Percentiles rank a stretch among this genome's conserved stretches.
phyloP scores from a whole-genome alignment of 768 basidiomycete species.

The Podaxis pistillaris region DNA sequence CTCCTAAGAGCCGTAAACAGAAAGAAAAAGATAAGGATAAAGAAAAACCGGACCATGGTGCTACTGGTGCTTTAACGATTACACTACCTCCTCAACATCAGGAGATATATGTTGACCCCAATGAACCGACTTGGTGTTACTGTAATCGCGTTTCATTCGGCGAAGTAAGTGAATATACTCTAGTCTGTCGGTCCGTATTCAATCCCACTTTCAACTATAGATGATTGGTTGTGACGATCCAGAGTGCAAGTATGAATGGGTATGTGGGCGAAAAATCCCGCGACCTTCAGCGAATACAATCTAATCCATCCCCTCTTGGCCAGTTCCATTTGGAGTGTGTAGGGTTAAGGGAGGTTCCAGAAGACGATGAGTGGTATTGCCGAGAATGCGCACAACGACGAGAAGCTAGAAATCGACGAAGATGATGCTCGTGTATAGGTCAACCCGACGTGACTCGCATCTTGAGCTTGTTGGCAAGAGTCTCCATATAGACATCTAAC shows the following conservation, averaged over 20 bases:
- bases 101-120: conserved; percentile 31
- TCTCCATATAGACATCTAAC: conserved; percentile 85
- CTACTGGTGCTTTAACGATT: conserved; percentile 29
- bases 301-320: conserved; percentile 5
- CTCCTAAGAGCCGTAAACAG: conserved; percentile 17
- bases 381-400: conserved; percentile 47
- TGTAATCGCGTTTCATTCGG: conserved; percentile 82
- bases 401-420: conserved; percentile 27
- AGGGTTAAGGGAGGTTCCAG: conserved; percentile 56
- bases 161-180: conserved; percentile 48
- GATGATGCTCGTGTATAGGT: conserved; percentile 17
- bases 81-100: conserved; percentile 32
- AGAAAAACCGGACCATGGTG: conserved; percentile 19
- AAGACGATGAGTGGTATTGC: conserved; percentile 67
- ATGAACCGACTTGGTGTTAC: conserved; percentile 73
- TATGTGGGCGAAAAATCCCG: conserved; percentile 35
- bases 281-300: not conserved
- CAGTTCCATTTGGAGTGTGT: conserved; percentile 78
- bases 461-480: conserved; percentile 76
- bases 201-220: conserved; percentile 22
- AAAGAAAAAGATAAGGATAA: conserved; percentile 23
- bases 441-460: conserved; percentile 39
- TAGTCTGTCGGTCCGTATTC: not conserved
- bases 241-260: conserved; percentile 81
- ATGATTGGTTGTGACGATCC: conserved; percentile 87